These are phyloP conservation scores for Karstenula rhodostoma DNA, from an alignment of 2,329 filamentous ascomycete genomes.

Conservation along the genomic window DNA sequence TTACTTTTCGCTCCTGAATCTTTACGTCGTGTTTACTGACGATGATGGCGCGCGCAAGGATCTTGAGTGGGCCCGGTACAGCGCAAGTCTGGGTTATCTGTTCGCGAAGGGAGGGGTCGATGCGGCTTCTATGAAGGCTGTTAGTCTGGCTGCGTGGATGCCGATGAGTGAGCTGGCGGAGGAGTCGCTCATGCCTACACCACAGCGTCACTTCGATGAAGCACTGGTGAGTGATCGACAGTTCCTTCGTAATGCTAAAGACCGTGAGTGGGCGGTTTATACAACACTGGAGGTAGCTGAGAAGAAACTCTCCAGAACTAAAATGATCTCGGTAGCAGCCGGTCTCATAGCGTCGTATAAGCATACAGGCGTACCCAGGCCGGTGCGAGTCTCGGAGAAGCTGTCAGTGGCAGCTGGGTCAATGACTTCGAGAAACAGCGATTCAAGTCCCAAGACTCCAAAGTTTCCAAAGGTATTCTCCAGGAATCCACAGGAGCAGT, in stretches of 20 bases:
- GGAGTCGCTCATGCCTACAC: not conserved
- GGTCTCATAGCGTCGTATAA: not conserved
- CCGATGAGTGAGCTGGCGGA: not conserved
- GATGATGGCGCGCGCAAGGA: conserved; percentile 23
- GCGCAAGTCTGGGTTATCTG: not conserved
- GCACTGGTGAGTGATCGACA: not conserved
- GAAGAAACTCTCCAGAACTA: not conserved
- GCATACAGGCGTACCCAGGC: not conserved
- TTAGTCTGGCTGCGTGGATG: conserved; percentile 1
- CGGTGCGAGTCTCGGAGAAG: not conserved
- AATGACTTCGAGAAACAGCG: not conserved
- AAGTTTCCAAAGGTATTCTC: not conserved
- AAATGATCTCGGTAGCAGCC: not conserved
- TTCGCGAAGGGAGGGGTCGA: not conserved
- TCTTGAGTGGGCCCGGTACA: conserved; percentile 20
- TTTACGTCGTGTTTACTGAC: conserved; percentile 32
- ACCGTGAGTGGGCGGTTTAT: not conserved
- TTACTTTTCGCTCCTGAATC: conserved; percentile 21
- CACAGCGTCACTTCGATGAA: not conserved
- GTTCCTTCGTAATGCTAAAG: not conserved
- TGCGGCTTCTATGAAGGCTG: not conserved
- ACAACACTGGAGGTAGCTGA: not conserved
- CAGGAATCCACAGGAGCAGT: not conserved
- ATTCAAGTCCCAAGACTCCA: not conserved
- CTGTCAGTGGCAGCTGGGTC: not conserved